Percentiles rank a stretch among this genome's conserved stretches.
phyloP scores from a whole-genome alignment of 768 basidiomycete species.

The Kwoniella sp. region DNA sequence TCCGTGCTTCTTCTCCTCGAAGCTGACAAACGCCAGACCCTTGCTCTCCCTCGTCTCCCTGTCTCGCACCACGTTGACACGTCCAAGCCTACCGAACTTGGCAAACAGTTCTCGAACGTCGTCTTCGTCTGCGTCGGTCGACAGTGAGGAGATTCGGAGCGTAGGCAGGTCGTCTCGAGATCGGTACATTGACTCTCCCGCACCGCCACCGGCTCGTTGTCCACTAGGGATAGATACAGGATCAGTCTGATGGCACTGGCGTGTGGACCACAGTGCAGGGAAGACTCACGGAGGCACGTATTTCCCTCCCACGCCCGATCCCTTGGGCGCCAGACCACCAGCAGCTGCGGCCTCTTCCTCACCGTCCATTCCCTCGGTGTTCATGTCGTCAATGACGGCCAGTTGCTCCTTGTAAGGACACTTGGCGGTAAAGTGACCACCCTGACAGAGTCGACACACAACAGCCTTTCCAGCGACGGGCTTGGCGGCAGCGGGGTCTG shows the following conservation, averaged over 20 bases:
- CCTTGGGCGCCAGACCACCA: slow-evolving; percentile 31
- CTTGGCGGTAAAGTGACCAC: slow-evolving; percentile 94
- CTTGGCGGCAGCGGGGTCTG: slow-evolving; percentile 63
- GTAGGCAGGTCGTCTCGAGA: slow-evolving; percentile 89
- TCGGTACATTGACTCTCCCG: slow-evolving; percentile 73
- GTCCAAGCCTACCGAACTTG: slow-evolving; percentile 75
- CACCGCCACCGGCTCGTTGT: slow-evolving; percentile 64
- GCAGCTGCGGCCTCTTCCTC: slow-evolving; percentile 53
- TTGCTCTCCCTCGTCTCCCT: slow-evolving; percentile 91
- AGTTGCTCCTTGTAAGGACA: slow-evolving; percentile 97
- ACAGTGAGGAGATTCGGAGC: slow-evolving; percentile 92
- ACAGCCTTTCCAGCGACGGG: slow-evolving; percentile 68
- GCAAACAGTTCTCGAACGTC: slow-evolving; percentile 85
- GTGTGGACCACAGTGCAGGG: background rate
- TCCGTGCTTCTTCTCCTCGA: slow-evolving; percentile 72
- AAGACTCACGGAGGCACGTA: slow-evolving; percentile 58
- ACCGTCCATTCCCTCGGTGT: slow-evolving; percentile 57
- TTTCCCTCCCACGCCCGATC: slow-evolving; percentile 61
- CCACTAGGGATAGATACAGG: slow-evolving; percentile 50
- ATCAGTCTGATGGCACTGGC: background rate
- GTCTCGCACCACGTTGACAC: slow-evolving; percentile 92
- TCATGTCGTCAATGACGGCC: slow-evolving; percentile 36
- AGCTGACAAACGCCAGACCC: slow-evolving; percentile 96
- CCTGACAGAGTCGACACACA: slow-evolving; percentile 87
- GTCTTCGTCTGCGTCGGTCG: slow-evolving; percentile 88